Percentiles rank a stretch among this genome's conserved stretches.
Evolutionary conservation across 495 filamentous ascomycete genomes (phyloP).

Genomic region (Cercophora newfieldiana): DNA sequence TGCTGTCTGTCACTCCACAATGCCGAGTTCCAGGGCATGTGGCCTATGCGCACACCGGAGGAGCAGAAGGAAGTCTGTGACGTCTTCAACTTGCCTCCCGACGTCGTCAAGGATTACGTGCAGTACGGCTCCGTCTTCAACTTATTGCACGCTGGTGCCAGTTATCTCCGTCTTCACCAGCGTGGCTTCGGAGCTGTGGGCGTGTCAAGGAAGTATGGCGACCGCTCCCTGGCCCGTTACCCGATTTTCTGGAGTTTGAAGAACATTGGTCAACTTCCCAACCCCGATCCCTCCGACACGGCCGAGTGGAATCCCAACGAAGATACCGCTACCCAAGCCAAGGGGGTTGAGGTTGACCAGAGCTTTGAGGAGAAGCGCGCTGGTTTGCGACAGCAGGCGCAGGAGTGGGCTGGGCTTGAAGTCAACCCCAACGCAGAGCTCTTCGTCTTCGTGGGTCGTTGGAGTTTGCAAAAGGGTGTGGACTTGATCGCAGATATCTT

Average conservation of each 20-base stretch:
- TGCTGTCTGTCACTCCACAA: conserved; percentile 52
- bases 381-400: conserved; percentile 63
- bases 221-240: conserved; percentile 69
- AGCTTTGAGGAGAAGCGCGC: conserved; percentile 55
- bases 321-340: conserved; percentile 39
- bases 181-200: conserved; percentile 73
- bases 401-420: conserved; percentile 71
- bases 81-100: conserved; percentile 60
- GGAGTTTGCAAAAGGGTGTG: conserved; percentile 77
- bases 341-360: conserved; percentile 54
- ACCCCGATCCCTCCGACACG: conserved; percentile 72
- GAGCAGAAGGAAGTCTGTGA: conserved; percentile 66
- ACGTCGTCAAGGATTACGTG: conserved; percentile 52
- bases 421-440: conserved; percentile 66
- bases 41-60: conserved; percentile 66
- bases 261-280: conserved; percentile 67
- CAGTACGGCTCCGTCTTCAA: conserved; percentile 70
- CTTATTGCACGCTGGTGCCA: conserved; percentile 67
- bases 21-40: conserved; percentile 70
- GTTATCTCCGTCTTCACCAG: conserved; percentile 69
- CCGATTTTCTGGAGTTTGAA: conserved; percentile 74
- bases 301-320: conserved; percentile 59
- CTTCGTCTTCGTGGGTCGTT: conserved; percentile 73
- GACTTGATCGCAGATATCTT: conserved; percentile 75
- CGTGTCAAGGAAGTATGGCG: conserved; percentile 72